Base-by-base conservation (phyloP, 495 filamentous ascomycete species). In the Aspergillus hancockii region DNA sequence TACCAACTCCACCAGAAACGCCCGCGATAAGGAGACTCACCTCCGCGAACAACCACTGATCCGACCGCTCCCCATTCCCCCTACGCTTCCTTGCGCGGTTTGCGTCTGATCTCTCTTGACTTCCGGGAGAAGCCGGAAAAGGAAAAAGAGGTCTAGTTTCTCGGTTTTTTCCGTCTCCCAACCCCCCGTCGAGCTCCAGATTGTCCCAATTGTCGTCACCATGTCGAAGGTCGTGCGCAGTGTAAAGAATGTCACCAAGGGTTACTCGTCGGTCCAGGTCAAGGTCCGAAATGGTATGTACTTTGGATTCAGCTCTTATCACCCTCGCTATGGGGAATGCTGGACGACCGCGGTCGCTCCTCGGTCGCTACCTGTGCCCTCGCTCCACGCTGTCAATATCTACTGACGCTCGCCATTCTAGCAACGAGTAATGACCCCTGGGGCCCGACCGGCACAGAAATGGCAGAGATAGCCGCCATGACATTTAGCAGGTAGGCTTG, bases 181-280 rank as follows among this genome's bases (percentile, higher is more conserved):
- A 16, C 31, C 21, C 36, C 46, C 36, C 25, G 34, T 21, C 31
- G 68, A 80, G 71, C 45, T 67, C 28, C 30, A 46, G 36, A 30
- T 32, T 49, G 41, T 36, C 10, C n/a, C 50, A 47, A 50, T 55
- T 55, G 66, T 64, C 63, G 63, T 52, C 78, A 78, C 57, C 65
- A 99, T 98, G 94, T 97, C 94, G 52, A 94, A 94, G 74, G 93
- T 98, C 67, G 90, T 99, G 64, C 87, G 94, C 73, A 96, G 92
- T 70, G 94, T 99, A 64, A 98, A 97, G 82, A 99, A 99, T 81
- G 94, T 99, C 76, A 98, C 95, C 67, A 98, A 98, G 79, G 95
- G 95, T 67, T 99, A 99, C 74, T 97, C 95, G 23, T 86, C 83
- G 61, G 91, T 95, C 69, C 93, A 99, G 82, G 91, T 98, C 68